phyloP scores from a whole-genome alignment of 371 early-diverging fungal species.

The Mucor lusitanicus region DNA sequence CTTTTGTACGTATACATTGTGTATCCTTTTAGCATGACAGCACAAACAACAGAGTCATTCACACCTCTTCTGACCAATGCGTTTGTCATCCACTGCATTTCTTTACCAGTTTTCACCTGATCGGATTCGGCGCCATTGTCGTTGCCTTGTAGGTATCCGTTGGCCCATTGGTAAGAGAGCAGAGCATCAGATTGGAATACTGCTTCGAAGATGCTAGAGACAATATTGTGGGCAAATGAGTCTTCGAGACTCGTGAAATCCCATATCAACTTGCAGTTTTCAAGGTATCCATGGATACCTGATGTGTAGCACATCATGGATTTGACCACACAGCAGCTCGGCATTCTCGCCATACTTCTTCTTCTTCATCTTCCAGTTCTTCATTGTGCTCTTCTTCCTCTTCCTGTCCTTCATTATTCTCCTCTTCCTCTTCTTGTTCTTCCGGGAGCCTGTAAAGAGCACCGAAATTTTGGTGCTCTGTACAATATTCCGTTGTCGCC shows the following conservation, averaged over 20 bases:
- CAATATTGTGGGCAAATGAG: constrained; percentile 6
- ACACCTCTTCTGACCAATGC: constrained; percentile 5
- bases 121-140: constrained; percentile 6
- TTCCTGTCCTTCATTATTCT: too few species aligned
- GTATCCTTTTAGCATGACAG: constrained; percentile 4
- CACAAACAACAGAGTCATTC: constrained; percentile 9
- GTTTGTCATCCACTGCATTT: constrained; percentile 16
- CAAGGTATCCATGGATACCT: too few species aligned
- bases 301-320: too few species aligned
- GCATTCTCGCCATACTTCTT: too few species aligned
- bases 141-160: constrained; percentile 5
- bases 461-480: too few species aligned
- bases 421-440: too few species aligned
- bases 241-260: constrained; percentile 12
- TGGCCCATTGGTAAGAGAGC: constrained; percentile 9
- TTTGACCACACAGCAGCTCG: too few species aligned
- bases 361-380: too few species aligned
- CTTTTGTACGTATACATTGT: constrained; percentile 3
- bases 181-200: constrained; percentile 6
- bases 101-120: constrained; percentile 9
- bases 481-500: too few species aligned
- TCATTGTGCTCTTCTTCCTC: too few species aligned
- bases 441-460: too few species aligned
- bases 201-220: constrained; percentile 4
- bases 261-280: too few species aligned